phyloP scores from a whole-genome alignment of 2,329 filamentous ascomycete genomes.

The Sordariomycetes sp. region DNA sequence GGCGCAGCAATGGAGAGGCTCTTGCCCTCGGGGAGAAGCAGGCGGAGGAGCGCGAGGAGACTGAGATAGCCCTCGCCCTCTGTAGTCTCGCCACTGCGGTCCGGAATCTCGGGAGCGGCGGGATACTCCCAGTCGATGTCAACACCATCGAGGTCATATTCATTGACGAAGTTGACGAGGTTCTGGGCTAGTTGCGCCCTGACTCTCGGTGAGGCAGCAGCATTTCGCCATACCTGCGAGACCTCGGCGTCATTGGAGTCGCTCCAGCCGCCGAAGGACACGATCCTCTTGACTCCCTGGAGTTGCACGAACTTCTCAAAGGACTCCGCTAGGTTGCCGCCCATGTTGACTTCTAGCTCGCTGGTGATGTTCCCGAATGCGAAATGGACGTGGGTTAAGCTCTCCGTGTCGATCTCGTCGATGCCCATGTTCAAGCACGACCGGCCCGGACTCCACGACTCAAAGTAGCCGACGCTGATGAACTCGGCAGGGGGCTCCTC shows the following conservation, averaged over 20 bases:
- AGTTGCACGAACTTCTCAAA: conserved; percentile 17
- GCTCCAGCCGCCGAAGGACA: conserved; percentile 25
- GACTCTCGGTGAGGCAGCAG: conserved; percentile 2
- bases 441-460: conserved; percentile 17
- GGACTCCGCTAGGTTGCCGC: conserved; percentile 5
- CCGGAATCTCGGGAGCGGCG: conserved; percentile 11
- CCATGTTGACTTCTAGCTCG: conserved; percentile 9
- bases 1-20: conserved; percentile 24
- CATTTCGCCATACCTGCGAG: conserved; percentile 16
- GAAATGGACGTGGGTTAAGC: conserved; percentile 23
- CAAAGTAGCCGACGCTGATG: conserved; percentile 20
- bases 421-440: conserved; percentile 20
- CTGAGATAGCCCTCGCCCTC: conserved; percentile 20
- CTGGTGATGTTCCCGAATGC: conserved; percentile 16
- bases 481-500: conserved; percentile 11
- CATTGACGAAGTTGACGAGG: conserved; percentile 17
- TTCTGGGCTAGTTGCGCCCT: conserved; percentile 18
- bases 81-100: conserved; percentile 14
- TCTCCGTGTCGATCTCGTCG: background rate
- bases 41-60: conserved; percentile 14
- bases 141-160: conserved; percentile 22
- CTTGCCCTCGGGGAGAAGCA: conserved; percentile 9
- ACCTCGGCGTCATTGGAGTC: conserved; percentile 16
- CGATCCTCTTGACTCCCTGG: conserved; percentile 18
- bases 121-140: conserved; percentile 39